phyloP scores from a whole-genome alignment of 305 asterid genomes.

The Euphrasia arctica region DNA sequence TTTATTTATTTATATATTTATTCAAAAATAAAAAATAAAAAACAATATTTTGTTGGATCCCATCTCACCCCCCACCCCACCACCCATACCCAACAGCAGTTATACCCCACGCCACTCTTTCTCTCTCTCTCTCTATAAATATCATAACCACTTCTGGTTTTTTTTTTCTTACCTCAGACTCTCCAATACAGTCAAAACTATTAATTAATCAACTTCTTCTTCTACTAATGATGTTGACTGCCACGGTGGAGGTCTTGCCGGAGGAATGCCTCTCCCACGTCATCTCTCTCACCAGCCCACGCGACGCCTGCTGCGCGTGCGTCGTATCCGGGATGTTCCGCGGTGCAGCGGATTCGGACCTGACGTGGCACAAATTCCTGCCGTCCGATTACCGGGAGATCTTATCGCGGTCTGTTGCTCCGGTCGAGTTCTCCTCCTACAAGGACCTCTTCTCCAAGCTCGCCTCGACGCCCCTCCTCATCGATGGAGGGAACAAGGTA shows the following conservation, averaged over 20 bases:
- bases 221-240: not conserved
- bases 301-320: slow-evolving; percentile 43
- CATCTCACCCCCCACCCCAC: not conserved
- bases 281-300: slow-evolving; percentile 47
- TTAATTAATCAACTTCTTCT: no score
- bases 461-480: slow-evolving; percentile 45
- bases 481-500: slow-evolving; percentile 66
- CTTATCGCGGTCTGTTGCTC: slow-evolving; percentile 29
- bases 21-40: not conserved
- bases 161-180: not conserved
- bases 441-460: slow-evolving; percentile 59
- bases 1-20: not conserved
- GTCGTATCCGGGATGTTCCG: slow-evolving; percentile 33
- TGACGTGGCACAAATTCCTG: slow-evolving; percentile 58
- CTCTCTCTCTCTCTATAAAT: not conserved
- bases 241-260: slow-evolving; percentile 41
- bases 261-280: slow-evolving; percentile 52
- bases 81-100: not conserved
- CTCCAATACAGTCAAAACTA: not conserved
- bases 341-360: slow-evolving; percentile 44
- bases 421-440: slow-evolving; percentile 38
- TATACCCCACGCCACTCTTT: not conserved
- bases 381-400: slow-evolving; percentile 51
- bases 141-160: not conserved
- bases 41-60: not conserved